Percentiles rank a stretch among this genome's conserved stretches.
Conservation (phyloP, 2,329 filamentous ascomycete species). For the Canariomyces notabilis region DNA sequence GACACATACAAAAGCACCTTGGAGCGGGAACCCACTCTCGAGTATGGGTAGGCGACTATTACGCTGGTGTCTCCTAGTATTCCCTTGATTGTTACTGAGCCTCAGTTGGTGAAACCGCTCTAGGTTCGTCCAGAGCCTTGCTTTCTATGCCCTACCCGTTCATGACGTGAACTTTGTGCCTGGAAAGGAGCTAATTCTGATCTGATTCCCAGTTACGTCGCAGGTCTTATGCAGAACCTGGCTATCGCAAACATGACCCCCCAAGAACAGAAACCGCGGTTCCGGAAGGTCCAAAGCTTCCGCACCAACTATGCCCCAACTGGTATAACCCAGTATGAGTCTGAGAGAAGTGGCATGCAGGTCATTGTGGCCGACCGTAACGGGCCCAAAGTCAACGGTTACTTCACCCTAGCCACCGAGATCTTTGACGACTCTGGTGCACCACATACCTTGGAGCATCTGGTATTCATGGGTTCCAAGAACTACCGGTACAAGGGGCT, state of each 20-base stretch:
- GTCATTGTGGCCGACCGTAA: slow-evolving; percentile 87
- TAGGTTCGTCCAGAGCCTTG: too few species aligned
- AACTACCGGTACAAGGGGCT: slow-evolving; percentile 93
- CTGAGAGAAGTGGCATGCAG: slow-evolving; percentile 87
- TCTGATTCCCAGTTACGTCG: slow-evolving; percentile 19
- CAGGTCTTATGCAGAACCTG: slow-evolving; percentile 20
- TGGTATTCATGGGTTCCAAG: slow-evolving; percentile 86
- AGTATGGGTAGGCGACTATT: slow-evolving; percentile 12
- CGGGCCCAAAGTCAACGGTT: slow-evolving; percentile 91
- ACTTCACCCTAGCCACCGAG: slow-evolving; percentile 93
- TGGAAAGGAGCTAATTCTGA: slow-evolving; percentile 17
- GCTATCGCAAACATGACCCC: slow-evolving; percentile 49
- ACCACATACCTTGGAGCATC: slow-evolving; percentile 78
- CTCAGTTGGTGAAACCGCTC: too few species aligned
- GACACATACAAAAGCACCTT: slow-evolving; percentile 6
- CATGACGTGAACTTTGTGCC: neutral
- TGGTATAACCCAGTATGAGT: slow-evolving; percentile 91
- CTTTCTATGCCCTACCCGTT: too few species aligned
- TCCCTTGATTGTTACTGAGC: too few species aligned
- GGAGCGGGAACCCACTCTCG: slow-evolving; percentile 8
- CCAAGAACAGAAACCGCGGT: slow-evolving; percentile 50
- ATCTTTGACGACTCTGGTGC: slow-evolving; percentile 96
- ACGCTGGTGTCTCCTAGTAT: neutral
- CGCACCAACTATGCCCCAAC: slow-evolving; percentile 85
- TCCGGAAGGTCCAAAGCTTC: slow-evolving; percentile 82